phyloP scores from a whole-genome alignment of 2,329 filamentous ascomycete species.

The Talaromyces funiculosus region DNA sequence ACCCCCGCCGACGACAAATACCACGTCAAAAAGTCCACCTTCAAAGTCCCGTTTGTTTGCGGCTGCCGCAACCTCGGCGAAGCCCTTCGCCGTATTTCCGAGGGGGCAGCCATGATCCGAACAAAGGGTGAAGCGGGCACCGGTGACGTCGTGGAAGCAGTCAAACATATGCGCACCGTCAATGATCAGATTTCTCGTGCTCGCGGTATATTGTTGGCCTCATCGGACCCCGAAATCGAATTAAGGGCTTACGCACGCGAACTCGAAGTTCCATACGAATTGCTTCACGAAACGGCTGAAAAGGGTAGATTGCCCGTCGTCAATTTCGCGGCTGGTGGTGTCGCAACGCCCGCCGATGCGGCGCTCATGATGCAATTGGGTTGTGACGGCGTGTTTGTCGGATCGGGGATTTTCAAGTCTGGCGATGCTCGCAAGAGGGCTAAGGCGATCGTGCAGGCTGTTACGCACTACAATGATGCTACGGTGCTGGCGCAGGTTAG shows the following conservation, averaged over 20 bases:
- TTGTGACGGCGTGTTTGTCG: constrained; percentile 96
- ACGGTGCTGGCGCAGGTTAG: constrained; percentile 82
- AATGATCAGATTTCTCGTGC: constrained; percentile 75
- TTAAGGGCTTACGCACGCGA: constrained; percentile 75
- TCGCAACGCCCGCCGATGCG: constrained; percentile 97
- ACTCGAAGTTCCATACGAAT: constrained; percentile 67
- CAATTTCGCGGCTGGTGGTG: constrained; percentile 96
- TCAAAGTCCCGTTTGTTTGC: constrained; percentile 86
- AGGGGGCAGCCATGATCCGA: constrained; percentile 97
- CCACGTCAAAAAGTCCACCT: constrained; percentile 85
- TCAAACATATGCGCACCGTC: constrained; percentile 90
- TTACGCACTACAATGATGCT: constrained; percentile 82
- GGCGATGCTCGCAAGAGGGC: constrained; percentile 86
- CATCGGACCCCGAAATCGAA: constrained; percentile 57
- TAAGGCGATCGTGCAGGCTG: constrained; percentile 89
- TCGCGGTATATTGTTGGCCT: constrained; percentile 44
- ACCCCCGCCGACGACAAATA: constrained; percentile 85
- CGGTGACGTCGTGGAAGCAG: constrained; percentile 93
- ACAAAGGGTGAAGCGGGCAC: constrained; percentile 98
- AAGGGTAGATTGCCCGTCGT: constrained; percentile 87
- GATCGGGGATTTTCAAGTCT: constrained; percentile 94
- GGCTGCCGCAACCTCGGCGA: constrained; percentile 93
- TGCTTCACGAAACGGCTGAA: constrained; percentile 82
- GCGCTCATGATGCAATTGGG: constrained; percentile 99
- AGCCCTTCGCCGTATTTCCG: constrained; percentile 80